Percentiles rank a stretch among this genome's conserved stretches.
phyloP scores from a whole-genome alignment of 83 land plant genomes.

The Diphasiastrum complanatum region DNA sequence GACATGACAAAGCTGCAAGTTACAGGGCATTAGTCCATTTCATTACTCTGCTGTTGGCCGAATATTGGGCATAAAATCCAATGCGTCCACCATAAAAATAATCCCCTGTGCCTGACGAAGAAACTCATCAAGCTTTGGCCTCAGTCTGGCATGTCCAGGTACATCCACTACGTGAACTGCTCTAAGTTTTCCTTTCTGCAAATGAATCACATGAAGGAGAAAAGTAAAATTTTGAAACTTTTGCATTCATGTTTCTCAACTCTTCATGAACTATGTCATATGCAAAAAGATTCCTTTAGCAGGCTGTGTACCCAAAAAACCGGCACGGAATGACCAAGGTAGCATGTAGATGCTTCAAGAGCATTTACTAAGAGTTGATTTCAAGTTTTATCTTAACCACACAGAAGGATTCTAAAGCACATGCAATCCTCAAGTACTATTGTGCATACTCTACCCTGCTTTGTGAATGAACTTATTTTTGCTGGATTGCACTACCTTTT shows the following conservation, averaged over 20 bases:
- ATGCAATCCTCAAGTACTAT: background rate
- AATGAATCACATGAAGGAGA: background rate
- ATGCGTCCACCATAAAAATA: constrained; percentile 86
- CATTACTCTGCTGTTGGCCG: constrained; percentile 78
- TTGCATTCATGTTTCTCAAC: background rate
- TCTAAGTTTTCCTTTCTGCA: constrained; percentile 72
- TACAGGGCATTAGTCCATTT: background rate
- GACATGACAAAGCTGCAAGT: constrained; percentile 2
- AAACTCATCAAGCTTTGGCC: constrained; percentile 75
- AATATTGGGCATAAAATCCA: constrained; percentile 78
- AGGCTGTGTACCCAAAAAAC: too few species aligned
- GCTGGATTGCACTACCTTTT: constrained; percentile 45
- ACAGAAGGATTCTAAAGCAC: too few species aligned
- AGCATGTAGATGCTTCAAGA: background rate
- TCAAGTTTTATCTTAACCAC: too few species aligned
- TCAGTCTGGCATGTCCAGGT: constrained; percentile 85
- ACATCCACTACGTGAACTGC: constrained; percentile 88
- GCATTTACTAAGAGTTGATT: background rate
- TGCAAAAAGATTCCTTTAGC: too few species aligned
- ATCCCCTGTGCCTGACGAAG: constrained; percentile 77
- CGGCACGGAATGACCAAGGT: too few species aligned
- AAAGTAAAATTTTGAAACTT: background rate
- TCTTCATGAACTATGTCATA: background rate
- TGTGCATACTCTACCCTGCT: too few species aligned
- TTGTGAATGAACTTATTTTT: background rate